Evolutionary conservation across 257 asterid species (phyloP), one percentile per base, ranked within the genome.

Genomic region (Leptodermis oblonga): DNA sequence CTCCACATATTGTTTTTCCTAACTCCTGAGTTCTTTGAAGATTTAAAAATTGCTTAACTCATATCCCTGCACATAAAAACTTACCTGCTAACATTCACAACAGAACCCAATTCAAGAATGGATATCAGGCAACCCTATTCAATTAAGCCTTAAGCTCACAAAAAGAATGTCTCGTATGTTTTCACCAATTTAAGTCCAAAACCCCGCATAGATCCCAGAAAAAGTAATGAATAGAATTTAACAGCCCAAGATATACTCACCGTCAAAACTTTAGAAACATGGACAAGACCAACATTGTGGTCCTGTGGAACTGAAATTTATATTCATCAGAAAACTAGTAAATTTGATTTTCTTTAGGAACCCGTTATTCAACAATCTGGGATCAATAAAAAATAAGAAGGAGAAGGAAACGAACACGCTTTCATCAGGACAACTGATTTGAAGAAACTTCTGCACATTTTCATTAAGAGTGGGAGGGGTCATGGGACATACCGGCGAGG

Each of bases 401-500:
- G n/a, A 46, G 0, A 14, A 18, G 53, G n/a, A 55, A 23, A 28
- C 9, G 7, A 22, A 25, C 4, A 52, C 3, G 30, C 28, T 52
- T 12, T 30, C 62, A 18, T 28, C 64, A 31, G 15, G 42, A 59
- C 64, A 5, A 4, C 4, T 3, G 5, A 30, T 0, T 58, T 12
- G 42, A 58, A 58, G 28, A 51, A 51, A 20, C 18, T 51, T 51
- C 53, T 1, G 10, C 3, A 14, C 22, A 15, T 31, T 59, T 31
- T 17, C 2, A 66, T 26, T 7, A 46, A 46, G 46, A 65, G 43
- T 20, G 59, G 30, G 37, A 42, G 37, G 42, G 36, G 30, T n/a
- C 28, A 67, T 4, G 6, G 33, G 36, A 63, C 71, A 22, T 76
- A 89, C 97, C 97, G 93, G 71, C 89, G 90, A 66, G 86, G 69